A percentile compares a stretch with the other conserved stretches of the same genome.
phyloP scores from a whole-genome alignment of 2,329 filamentous ascomycete genomes.

The Neospermospora avenae region DNA sequence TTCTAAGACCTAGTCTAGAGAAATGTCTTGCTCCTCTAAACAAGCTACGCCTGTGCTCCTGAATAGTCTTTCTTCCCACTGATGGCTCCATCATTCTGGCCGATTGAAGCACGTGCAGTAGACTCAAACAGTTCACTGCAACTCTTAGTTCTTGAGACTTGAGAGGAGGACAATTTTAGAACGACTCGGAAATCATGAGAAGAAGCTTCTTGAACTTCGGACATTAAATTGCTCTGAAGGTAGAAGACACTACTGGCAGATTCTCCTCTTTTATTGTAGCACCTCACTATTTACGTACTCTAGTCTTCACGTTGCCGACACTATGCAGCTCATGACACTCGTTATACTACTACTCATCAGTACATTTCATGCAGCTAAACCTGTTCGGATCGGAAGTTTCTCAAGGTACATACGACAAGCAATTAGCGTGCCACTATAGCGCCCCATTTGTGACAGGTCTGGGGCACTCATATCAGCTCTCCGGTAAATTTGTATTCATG shows the following conservation, averaged over 20 bases:
- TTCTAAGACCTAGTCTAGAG: slow-evolving; percentile 25
- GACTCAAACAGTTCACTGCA: slow-evolving; percentile 15
- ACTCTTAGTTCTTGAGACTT: slow-evolving; percentile 8
- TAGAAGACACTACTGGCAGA: no score
- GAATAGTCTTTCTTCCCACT: slow-evolving; percentile 23
- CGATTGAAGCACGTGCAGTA: slow-evolving; percentile 21
- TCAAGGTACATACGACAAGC: background rate
- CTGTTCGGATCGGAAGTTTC: no score
- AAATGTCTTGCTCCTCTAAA: slow-evolving; percentile 25
- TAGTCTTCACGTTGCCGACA: no score
- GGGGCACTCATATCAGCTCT: slow-evolving; percentile 3
- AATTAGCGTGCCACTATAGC: background rate
- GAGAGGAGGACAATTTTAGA: no score
- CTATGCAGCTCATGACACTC: no score
- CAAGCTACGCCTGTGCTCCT: slow-evolving; percentile 20
- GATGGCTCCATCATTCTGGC: slow-evolving; percentile 21
- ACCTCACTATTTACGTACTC: no score
- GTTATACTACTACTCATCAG: no score
- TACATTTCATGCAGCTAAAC: no score
- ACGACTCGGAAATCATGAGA: no score
- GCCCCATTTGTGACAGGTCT: background rate
- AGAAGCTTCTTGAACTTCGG: no score
- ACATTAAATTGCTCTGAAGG: no score
- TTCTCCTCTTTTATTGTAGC: no score
- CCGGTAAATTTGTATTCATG: background rate